phyloP scores from a whole-genome alignment of 176 grass and related monocot species.

The Musa itinerans region DNA sequence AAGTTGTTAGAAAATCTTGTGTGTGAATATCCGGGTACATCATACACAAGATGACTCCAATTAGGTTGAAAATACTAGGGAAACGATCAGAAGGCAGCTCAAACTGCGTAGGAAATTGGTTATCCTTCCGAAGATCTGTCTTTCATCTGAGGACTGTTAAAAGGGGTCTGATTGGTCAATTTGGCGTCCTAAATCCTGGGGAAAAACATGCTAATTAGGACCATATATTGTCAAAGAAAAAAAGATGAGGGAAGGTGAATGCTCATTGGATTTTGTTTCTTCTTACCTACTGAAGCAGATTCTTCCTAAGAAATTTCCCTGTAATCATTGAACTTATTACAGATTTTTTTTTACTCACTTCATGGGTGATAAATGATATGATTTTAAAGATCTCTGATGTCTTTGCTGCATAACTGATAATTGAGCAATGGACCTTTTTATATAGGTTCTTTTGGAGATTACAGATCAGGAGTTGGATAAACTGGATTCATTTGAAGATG shows the following conservation, averaged over 20 bases:
- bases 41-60: too few species aligned
- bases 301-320: neutral
- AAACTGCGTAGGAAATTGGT: neutral
- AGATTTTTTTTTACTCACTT: neutral
- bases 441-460: conserved; percentile 43
- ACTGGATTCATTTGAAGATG: conserved; percentile 77
- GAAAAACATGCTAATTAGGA: neutral
- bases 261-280: neutral
- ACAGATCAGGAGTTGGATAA: conserved; percentile 60
- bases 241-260: neutral
- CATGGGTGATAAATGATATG: neutral
- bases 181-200: neutral
- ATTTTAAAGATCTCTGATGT: neutral
- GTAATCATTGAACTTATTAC: neutral
- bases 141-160: neutral
- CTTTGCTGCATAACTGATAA: neutral
- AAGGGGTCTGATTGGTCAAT: neutral
- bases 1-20: neutral
- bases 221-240: neutral
- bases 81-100: too few species aligned
- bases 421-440: neutral
- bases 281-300: neutral
- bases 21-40: too few species aligned
- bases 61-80: too few species aligned
- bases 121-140: neutral